phyloP scores from a whole-genome alignment of 305 asterid species.

The Solanum hybrid region DNA sequence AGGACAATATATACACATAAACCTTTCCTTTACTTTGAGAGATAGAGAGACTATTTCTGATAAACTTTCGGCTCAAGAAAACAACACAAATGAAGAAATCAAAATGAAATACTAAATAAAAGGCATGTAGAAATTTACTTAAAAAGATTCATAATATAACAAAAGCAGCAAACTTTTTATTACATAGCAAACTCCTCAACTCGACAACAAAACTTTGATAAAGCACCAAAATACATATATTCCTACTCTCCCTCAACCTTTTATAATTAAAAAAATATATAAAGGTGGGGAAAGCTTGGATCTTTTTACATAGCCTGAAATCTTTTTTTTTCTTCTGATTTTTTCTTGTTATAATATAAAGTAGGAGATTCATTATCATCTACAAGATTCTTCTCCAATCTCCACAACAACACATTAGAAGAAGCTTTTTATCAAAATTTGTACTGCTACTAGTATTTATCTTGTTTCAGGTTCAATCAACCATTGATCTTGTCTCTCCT shows the following conservation, averaged over 20 bases:
- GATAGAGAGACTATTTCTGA: accelerated
- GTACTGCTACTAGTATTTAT: neutral
- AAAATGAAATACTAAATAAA: neutral
- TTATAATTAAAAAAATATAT: neutral
- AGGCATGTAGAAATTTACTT: neutral
- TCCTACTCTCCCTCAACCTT: slow-evolving; percentile 2
- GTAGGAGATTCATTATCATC: slow-evolving; percentile 2
- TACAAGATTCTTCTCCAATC: slow-evolving; percentile 2
- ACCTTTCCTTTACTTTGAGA: neutral
- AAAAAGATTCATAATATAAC: neutral
- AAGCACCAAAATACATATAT: neutral
- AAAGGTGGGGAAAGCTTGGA: neutral
- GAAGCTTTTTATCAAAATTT: neutral
- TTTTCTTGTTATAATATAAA: neutral
- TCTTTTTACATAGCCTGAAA: neutral
- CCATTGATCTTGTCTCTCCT: slow-evolving; percentile 39
- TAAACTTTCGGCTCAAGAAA: neutral
- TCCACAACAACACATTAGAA: neutral
- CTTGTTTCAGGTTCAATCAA: slow-evolving; percentile 16
- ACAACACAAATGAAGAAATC: neutral
- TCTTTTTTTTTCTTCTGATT: neutral
- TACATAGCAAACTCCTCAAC: neutral
- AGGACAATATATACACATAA: neutral
- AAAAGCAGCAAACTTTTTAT: neutral
- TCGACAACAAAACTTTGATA: neutral